Evolutionary conservation across 495 filamentous ascomycete species (phyloP).

Genomic region (Lasiosphaeria hispida): DNA sequence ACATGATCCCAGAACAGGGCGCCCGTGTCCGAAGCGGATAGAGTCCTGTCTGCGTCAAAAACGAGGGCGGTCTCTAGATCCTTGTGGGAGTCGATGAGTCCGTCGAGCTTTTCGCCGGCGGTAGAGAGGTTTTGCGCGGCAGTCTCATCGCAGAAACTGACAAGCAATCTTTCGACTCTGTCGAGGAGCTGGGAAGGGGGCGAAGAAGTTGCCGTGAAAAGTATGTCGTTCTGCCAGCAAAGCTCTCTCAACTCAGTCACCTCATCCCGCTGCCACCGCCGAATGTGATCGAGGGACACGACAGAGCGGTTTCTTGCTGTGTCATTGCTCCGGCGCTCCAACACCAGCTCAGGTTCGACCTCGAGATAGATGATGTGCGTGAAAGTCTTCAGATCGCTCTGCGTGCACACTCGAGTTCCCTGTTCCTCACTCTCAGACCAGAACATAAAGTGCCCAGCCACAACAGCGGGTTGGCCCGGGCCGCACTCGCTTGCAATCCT

Average conservation of each 20-base stretch:
- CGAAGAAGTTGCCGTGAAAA: slow-evolving; percentile 35
- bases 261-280: slow-evolving; percentile 54
- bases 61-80: slow-evolving; percentile 44
- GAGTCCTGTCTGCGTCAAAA: slow-evolving; percentile 59
- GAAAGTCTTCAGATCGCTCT: slow-evolving; percentile 48
- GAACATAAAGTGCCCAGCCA: slow-evolving; percentile 63
- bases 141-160: slow-evolving; percentile 42
- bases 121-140: slow-evolving; percentile 40
- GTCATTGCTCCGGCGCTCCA: slow-evolving; percentile 40
- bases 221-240: slow-evolving; percentile 47
- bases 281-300: slow-evolving; percentile 42
- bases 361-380: slow-evolving; percentile 65
- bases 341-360: slow-evolving; percentile 35
- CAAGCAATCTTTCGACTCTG: slow-evolving; percentile 29
- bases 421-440: slow-evolving; percentile 46
- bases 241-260: slow-evolving; percentile 45
- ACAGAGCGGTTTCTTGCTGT: slow-evolving; percentile 34
- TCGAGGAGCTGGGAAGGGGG: slow-evolving; percentile 13
- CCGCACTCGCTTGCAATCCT: slow-evolving; percentile 42
- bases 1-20: slow-evolving; percentile 46
- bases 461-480: slow-evolving; percentile 42
- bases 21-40: slow-evolving; percentile 56
- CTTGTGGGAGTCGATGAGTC: slow-evolving; percentile 24
- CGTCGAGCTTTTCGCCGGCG: slow-evolving; percentile 41
- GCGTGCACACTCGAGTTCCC: slow-evolving; percentile 40